These are phyloP conservation scores for Talaromyces trachyspermus DNA, from an alignment of 495 filamentous ascomycete genomes.

Conservation along the genomic window DNA sequence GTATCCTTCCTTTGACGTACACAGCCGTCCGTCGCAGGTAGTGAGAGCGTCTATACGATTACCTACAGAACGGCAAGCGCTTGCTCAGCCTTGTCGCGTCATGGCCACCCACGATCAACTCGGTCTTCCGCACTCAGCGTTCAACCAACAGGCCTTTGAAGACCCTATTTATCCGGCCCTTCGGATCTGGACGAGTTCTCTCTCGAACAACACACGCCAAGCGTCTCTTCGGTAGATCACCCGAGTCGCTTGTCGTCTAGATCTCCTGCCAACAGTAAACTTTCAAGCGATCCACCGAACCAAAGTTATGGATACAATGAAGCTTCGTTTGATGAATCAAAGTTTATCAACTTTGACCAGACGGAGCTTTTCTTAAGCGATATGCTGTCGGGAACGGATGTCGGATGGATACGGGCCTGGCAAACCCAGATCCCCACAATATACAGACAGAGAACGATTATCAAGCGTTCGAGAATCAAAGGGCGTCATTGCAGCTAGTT, in stretches of 20 bases:
- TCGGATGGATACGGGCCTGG: background rate
- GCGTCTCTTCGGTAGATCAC: constrained; percentile 1
- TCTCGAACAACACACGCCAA: constrained; percentile 17
- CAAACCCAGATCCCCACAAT: background rate
- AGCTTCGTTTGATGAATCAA: background rate
- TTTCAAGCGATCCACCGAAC: constrained; percentile 7
- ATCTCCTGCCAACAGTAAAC: constrained; percentile 11
- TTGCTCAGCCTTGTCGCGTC: no score
- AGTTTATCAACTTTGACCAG: background rate
- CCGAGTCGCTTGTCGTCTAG: constrained; percentile 1
- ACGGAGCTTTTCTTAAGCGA: background rate
- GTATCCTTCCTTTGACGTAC: background rate
- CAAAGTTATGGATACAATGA: constrained; percentile 1
- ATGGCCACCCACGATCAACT: constrained; percentile 5
- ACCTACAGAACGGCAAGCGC: no score
- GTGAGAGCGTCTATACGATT: no score
- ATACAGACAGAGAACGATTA: background rate
- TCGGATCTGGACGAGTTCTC: constrained; percentile 34
- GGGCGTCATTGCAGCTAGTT: constrained; percentile 17
- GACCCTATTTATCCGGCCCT: constrained; percentile 34
- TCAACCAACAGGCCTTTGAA: constrained; percentile 16
- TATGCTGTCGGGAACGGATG: background rate
- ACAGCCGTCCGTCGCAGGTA: background rate
- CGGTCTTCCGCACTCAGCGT: constrained; percentile 6
- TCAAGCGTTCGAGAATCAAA: background rate